These are phyloP conservation scores for Magnolia sinica DNA, from an alignment of 164 flowering plant genomes.

Conservation along the genomic window DNA sequence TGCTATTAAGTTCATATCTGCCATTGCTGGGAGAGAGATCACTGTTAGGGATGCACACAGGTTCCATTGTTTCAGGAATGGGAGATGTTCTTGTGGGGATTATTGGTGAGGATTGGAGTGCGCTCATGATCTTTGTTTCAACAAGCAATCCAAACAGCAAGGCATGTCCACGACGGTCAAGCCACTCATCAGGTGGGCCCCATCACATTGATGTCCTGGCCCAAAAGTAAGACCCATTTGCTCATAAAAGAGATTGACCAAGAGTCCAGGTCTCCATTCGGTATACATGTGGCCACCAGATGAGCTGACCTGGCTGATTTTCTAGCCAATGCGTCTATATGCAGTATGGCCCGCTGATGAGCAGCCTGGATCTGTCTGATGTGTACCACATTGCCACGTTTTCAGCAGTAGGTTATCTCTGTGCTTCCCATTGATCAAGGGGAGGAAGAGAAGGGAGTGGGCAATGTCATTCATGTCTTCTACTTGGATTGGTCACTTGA, in stretches of 20 bases:
- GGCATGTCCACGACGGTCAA: no score
- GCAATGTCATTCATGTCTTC: background rate
- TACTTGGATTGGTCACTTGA: background rate
- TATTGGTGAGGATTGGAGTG: conserved; percentile 50
- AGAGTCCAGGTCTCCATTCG: no score
- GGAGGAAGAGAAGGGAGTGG: background rate
- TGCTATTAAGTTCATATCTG: conserved; percentile 66
- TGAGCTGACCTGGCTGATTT: no score
- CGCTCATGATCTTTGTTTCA: background rate
- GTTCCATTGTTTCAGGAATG: conserved; percentile 76
- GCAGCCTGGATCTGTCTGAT: background rate
- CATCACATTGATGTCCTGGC: no score
- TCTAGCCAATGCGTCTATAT: no score
- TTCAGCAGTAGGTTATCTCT: background rate
- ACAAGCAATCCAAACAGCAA: background rate
- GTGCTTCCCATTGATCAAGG: background rate
- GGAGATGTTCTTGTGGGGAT: conserved; percentile 74
- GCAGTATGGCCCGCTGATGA: background rate
- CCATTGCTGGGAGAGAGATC: conserved; percentile 58
- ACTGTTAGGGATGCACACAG: conserved; percentile 70
- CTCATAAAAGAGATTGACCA: no score
- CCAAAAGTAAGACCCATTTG: no score
- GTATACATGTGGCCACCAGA: no score
- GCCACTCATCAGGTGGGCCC: no score
- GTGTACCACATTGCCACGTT: no score